Evolutionary conservation across 305 asterid genomes (phyloP).

Genomic region (Andrographis paniculata): DNA sequence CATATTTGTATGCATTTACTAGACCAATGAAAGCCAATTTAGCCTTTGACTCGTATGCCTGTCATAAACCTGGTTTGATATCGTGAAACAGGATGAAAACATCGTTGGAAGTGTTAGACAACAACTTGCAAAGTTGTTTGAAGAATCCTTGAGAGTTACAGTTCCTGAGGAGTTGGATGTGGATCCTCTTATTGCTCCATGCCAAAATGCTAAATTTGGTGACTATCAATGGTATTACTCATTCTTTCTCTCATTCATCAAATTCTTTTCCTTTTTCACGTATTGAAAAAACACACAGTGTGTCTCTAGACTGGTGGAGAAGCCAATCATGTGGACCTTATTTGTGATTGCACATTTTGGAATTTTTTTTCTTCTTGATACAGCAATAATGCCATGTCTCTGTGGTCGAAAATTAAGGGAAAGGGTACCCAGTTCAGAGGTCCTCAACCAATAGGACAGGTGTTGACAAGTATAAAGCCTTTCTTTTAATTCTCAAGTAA

Average conservation of each 20-base stretch:
- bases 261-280: not conserved
- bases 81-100: slow-evolving; percentile 36
- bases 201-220: slow-evolving; percentile 66
- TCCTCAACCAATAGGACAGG: slow-evolving; percentile 84
- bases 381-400: slow-evolving; percentile 96
- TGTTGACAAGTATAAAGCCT: slow-evolving; percentile 9
- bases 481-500: not conserved
- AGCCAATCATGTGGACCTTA: slow-evolving; percentile 9
- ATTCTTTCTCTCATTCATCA: slow-evolving; percentile 5
- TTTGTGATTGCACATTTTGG: slow-evolving; percentile 6
- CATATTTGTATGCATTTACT: slow-evolving; percentile 13
- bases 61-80: slow-evolving; percentile 4
- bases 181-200: slow-evolving; percentile 52
- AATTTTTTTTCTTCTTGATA: slow-evolving; percentile 17
- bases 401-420: slow-evolving; percentile 72
- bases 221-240: slow-evolving; percentile 86
- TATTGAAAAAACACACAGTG: too few relatives aligned
- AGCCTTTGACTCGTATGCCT: slow-evolving; percentile 12
- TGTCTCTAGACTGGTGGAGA: too few relatives aligned
- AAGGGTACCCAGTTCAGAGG: slow-evolving; percentile 51
- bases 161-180: slow-evolving; percentile 56
- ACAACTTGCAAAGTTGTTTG: slow-evolving; percentile 48
- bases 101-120: slow-evolving; percentile 50
- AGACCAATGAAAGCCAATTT: slow-evolving; percentile 3
- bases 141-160: slow-evolving; percentile 46